Base-by-base conservation (phyloP, 2,329 filamentous ascomycete species). In the Thermothelomyces thermophilus region DNA sequence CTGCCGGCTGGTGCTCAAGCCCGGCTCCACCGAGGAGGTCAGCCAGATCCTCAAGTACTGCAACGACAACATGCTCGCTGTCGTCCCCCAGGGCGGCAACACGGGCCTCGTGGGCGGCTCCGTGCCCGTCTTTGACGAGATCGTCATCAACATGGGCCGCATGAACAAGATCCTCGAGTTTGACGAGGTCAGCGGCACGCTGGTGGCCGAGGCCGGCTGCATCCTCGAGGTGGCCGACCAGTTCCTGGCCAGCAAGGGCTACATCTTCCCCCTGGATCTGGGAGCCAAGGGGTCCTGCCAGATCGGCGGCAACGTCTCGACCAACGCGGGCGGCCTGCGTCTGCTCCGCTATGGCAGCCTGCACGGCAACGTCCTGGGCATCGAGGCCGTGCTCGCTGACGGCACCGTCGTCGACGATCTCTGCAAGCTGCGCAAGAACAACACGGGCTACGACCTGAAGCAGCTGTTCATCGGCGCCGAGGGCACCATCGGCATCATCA, bases 201-300 rank as follows among this genome's bases (percentile, higher is more conserved):
- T 98, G 26, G 90, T 96, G 40, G 87, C 83, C 5, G 93, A 97
- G 66, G 90, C 90, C 10, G 94, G 93, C 57, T 86, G 88, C 54
- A 89, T 98, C 53, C 78, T 98, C 13, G 93, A 98, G 70, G 79
- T 84, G 3, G 90, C 86, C 5, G 93, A 98, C 69, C 82, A 86
- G 60, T 93, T 85, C 65, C 77, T 98, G 39, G 87, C 86, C 5
- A 82, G 94, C 67, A 83, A 80, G 59, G 83, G 83, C 42, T 84
- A 96, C 70, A 85, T 98, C 62, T 98, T 97, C 72, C 93, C 93
- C 17, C 77, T 98, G 40, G 94, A 98, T 65, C 80, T 98, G n/a
- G 94, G 91, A 47, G 93, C 93, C 13, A 98, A 98, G 72, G 93
- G 93, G 2, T 95, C 89, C 6, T 97, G 93, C 69, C 90, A 97